Evolutionary conservation across 2,329 filamentous ascomycete species (phyloP).

Genomic region (Nigrospora sphaerica): DNA sequence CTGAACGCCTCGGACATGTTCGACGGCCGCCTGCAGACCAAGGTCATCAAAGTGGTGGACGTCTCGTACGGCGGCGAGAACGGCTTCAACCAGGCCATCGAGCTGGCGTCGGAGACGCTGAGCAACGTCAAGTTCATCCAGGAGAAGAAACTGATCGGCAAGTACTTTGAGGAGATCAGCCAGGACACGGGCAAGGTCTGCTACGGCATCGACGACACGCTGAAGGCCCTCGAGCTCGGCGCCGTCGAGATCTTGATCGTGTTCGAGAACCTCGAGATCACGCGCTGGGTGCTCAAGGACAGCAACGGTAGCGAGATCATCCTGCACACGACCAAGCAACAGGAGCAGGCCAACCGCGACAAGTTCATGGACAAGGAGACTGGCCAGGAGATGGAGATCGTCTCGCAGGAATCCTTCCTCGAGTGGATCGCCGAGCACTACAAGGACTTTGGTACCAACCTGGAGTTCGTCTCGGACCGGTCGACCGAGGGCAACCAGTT

Average conservation of each 20-base stretch:
- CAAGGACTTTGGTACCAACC: constrained; percentile 90
- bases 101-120: constrained; percentile 87
- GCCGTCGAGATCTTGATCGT: constrained; percentile 93
- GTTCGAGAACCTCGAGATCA: constrained; percentile 95
- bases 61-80: constrained; percentile 99
- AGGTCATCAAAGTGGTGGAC: constrained; percentile 99
- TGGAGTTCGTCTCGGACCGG: constrained; percentile 96
- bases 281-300: constrained; percentile 82
- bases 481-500: constrained; percentile 99
- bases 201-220: constrained; percentile 95
- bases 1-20: constrained; percentile 97
- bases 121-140: constrained; percentile 99
- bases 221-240: constrained; percentile 93
- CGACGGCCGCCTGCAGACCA: constrained; percentile 80
- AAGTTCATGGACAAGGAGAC: constrained; percentile 94
- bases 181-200: constrained; percentile 95
- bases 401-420: constrained; percentile 85
- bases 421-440: constrained; percentile 99
- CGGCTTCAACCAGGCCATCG: constrained; percentile 99
- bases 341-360: constrained; percentile 68
- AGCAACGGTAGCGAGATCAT: constrained; percentile 65
- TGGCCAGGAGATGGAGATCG: constrained; percentile 93
- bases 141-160: constrained; percentile 99
- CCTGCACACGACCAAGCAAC: constrained; percentile 80
- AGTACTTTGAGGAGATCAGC: constrained; percentile 98